Evolutionary conservation across 257 asterid species (phyloP).

Genomic region (Solanum ahanhuiri): DNA sequence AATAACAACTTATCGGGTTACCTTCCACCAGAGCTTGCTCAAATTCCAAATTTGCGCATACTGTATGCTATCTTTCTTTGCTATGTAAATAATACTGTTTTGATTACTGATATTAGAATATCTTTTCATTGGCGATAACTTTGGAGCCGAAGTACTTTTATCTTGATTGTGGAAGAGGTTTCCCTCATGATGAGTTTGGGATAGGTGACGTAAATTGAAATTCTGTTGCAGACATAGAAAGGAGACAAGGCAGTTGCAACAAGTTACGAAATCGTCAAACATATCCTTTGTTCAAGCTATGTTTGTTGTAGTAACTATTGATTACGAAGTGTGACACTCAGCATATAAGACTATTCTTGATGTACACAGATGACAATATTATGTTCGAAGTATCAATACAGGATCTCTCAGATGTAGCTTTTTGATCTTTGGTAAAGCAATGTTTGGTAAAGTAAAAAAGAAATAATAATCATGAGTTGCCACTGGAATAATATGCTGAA

Average conservation of each 20-base stretch:
- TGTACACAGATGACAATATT: not conserved
- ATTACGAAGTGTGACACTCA: not conserved
- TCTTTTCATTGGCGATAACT: not conserved
- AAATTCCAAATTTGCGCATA: constrained; percentile 47
- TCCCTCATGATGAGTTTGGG: not conserved
- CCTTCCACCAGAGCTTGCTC: constrained; percentile 79
- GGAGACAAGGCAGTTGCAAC: not conserved
- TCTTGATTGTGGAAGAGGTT: not conserved
- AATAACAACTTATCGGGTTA: constrained; percentile 84
- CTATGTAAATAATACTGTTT: not conserved
- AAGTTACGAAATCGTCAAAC: not conserved
- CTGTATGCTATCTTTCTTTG: constrained; percentile 43
- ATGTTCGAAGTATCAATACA: not conserved
- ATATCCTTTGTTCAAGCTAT: not conserved
- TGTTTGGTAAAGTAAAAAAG: not conserved
- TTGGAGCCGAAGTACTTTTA: not conserved
- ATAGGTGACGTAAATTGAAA: not conserved
- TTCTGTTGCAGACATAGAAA: not conserved
- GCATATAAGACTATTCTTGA: not conserved
- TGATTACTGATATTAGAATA: not conserved
- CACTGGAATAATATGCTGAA: not conserved
- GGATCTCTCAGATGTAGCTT: not conserved
- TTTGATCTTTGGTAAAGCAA: not conserved
- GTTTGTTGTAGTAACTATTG: not conserved
- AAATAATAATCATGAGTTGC: not conserved